Percentiles rank a stretch among this genome's conserved stretches.
Conservation (phyloP, 2,329 filamentous ascomycete species). For the Monilinia vaccinii-corymbosi region DNA sequence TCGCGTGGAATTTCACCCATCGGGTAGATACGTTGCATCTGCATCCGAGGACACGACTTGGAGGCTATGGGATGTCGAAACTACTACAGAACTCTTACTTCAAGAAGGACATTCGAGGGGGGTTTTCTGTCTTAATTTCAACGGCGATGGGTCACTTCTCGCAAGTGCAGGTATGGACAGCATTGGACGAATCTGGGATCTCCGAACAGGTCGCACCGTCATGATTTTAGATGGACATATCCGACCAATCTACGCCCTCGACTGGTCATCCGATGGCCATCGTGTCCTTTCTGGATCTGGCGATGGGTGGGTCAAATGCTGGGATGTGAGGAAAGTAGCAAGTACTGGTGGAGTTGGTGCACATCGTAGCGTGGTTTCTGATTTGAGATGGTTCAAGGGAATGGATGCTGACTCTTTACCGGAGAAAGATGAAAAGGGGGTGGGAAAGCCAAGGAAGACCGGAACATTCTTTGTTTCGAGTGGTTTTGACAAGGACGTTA, state of each 20-base stretch:
- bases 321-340: slow-evolving; percentile 87
- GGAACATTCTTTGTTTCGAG: slow-evolving; percentile 86
- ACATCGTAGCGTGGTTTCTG: slow-evolving; percentile 83
- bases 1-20: slow-evolving; percentile 89
- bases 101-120: slow-evolving; percentile 94
- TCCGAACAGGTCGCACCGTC: slow-evolving; percentile 83
- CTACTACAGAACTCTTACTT: slow-evolving; percentile 70
- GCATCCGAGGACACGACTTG: slow-evolving; percentile 95
- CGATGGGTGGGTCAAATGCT: slow-evolving; percentile 95
- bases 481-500: slow-evolving; percentile 92
- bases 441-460: slow-evolving; percentile 65
- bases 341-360: slow-evolving; percentile 79
- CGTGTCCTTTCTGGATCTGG: slow-evolving; percentile 87
- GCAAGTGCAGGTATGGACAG: slow-evolving; percentile 92
- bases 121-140: slow-evolving; percentile 85
- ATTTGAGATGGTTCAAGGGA: slow-evolving; percentile 90
- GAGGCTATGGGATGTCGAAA: slow-evolving; percentile 91
- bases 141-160: slow-evolving; percentile 79
- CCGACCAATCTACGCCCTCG: slow-evolving; percentile 83
- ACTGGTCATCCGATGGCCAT: slow-evolving; percentile 88
- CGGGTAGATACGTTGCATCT: slow-evolving; percentile 79
- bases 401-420: slow-evolving; percentile 62
- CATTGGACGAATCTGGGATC: slow-evolving; percentile 90
- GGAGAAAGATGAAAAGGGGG: slow-evolving; percentile 55
- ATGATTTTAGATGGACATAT: slow-evolving; percentile 89